Evolutionary conservation across 208 protist species (phyloP), one percentile per base, ranked within the genome.

Genomic region (Sergeia podlipaevii): DNA sequence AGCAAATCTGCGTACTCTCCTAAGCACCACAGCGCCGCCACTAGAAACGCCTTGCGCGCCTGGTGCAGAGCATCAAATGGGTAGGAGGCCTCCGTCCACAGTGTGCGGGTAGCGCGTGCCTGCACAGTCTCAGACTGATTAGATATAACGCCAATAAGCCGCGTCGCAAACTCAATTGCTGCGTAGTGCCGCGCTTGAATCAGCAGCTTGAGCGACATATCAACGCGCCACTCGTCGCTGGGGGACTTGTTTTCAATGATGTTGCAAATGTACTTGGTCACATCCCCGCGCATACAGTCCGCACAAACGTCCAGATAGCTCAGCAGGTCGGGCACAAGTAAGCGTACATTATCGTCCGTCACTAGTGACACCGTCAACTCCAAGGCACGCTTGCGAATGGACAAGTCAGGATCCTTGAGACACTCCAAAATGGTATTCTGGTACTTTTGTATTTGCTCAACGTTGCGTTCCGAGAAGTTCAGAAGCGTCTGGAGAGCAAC

Each of bases 341-440:
- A 59, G 15, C 89, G 89, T 20, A 98, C 80, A 67, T 98, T 98
- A 17, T 53, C 63, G 33, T 89, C 66, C 32, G 97, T 98, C 32
- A 99, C 91, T 3, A 99, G 86, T 4, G 88, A 82, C 58, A 99
- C 98, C 5, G 96, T 97, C 15, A 99, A 72, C 43, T 98, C 97
- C 4, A 99, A 68, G 7, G 98, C 97, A 37, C 96, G 86, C n/a
- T 87, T 72, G 38, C 97, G 91, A 56, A 99, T 99, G 1, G 97
- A 98, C 20, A 98, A 66, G 70, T 99, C 98, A 4, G 76, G 34
- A 74, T 99, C 98, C 60, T 93, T 88, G 34, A 97, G 67, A 60
- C 97, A 99, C 47, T 98, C 97, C 3, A 99, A 75, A 42, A 99
- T 97, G 20, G 81, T 98, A 15, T 77, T 70, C 36, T 97, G 80